Evolutionary conservation across 768 basidiomycete genomes (phyloP).

Genomic region (Russula olivacea): DNA sequence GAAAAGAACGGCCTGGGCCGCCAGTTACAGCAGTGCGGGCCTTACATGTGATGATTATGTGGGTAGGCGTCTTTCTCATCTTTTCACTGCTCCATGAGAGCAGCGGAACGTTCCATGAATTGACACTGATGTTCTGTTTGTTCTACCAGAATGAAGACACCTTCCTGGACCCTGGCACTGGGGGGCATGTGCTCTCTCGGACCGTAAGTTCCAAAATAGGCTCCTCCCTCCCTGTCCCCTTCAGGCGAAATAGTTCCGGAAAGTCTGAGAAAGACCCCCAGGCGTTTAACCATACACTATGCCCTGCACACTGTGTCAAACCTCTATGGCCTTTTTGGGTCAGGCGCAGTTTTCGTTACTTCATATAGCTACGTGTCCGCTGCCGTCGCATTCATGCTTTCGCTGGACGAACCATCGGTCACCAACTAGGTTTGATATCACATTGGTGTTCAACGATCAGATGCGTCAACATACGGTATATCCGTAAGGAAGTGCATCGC

Average conservation of each 20-base stretch:
- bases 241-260: not conserved
- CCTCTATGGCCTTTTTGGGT: not conserved
- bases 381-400: not conserved
- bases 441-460: not conserved
- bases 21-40: too few relatives aligned
- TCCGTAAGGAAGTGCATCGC: not conserved
- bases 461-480: not conserved
- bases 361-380: not conserved
- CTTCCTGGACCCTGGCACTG: constrained; percentile 1
- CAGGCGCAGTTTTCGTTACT: not conserved
- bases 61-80: too few relatives aligned
- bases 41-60: not conserved
- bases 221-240: not conserved
- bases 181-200: not conserved
- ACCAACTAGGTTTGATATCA: not conserved
- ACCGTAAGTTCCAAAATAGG: not conserved
- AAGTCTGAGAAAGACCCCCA: not conserved
- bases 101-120: too few relatives aligned
- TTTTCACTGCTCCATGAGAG: not conserved
- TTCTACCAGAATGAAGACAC: not conserved
- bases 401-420: not conserved
- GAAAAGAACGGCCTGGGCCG: too few relatives aligned
- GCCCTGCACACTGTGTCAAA: not conserved
- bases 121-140: not conserved
- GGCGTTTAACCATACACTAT: too few relatives aligned